These are phyloP conservation scores for Glycine tomentella DNA, from an alignment of 306 rosid genomes.

Conservation along the genomic window DNA sequence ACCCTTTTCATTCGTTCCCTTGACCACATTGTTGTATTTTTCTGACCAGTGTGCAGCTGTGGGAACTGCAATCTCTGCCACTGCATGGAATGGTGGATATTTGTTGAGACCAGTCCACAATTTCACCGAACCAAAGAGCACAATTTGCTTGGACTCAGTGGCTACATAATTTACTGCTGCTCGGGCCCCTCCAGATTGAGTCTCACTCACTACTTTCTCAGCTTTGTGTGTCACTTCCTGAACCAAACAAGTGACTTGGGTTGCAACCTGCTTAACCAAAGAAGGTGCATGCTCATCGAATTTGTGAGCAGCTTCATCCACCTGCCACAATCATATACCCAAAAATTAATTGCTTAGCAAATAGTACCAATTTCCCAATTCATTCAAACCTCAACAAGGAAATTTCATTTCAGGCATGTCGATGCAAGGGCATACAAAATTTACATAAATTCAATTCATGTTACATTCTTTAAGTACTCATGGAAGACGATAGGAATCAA, in stretches of 20 bases:
- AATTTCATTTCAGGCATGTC: no score
- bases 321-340: conserved; percentile 52
- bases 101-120: conserved; percentile 59
- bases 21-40: conserved; percentile 66
- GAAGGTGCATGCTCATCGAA: conserved; percentile 71
- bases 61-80: conserved; percentile 65
- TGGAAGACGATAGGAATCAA: not conserved
- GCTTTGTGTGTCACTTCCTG: conserved; percentile 52
- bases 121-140: conserved; percentile 53
- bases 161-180: conserved; percentile 63
- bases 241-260: conserved; percentile 48
- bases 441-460: no score
- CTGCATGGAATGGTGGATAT: conserved; percentile 55
- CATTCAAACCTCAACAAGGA: not conserved
- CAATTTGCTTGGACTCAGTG: conserved; percentile 61
- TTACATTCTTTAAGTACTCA: no score
- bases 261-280: conserved; percentile 59
- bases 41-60: conserved; percentile 56
- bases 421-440: no score
- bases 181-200: conserved; percentile 65
- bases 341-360: not conserved
- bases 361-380: not conserved
- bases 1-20: conserved; percentile 55
- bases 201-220: conserved; percentile 57
- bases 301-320: conserved; percentile 61